Percentiles rank a stretch among this genome's conserved stretches.
These are phyloP conservation scores for Trifolium subterraneum DNA, from an alignment of 306 rosid species.

Conservation along the genomic window DNA sequence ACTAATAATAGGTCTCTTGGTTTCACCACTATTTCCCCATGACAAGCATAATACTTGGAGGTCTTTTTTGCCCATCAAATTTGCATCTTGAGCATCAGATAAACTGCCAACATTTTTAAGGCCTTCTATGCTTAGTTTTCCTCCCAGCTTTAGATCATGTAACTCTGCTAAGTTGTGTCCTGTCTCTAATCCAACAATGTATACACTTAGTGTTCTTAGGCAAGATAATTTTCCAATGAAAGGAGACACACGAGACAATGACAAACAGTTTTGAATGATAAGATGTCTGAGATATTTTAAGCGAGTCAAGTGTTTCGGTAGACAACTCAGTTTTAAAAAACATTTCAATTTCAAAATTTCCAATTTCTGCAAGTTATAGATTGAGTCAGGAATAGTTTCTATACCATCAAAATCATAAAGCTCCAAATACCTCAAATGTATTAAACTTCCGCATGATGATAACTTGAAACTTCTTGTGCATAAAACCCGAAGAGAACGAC, in stretches of 20 bases:
- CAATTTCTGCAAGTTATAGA: not conserved
- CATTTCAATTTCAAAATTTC: not conserved
- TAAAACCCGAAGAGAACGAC: conserved; percentile 1
- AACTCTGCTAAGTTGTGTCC: not conserved
- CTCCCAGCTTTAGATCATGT: not conserved
- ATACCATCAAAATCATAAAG: not conserved
- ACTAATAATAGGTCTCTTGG: not conserved
- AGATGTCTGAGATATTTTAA: conserved; percentile 15
- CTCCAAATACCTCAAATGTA: conserved; percentile 9
- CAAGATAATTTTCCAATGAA: not conserved
- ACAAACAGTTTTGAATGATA: not conserved
- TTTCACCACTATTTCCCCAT: not conserved
- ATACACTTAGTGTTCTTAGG: not conserved
- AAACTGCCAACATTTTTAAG: not conserved
- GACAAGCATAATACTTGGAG: not conserved
- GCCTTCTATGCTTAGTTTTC: not conserved
- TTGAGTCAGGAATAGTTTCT: not conserved
- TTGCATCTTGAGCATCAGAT: not conserved
- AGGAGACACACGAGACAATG: not conserved
- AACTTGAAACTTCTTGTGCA: not conserved
- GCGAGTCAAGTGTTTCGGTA: not conserved
- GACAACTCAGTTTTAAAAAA: not conserved
- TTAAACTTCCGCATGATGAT: not conserved
- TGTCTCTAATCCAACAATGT: not conserved
- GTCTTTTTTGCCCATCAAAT: not conserved